These are phyloP conservation scores for Mycosphaerella sp. DNA, from an alignment of 2,329 filamentous ascomycete species.

Conservation along the genomic window DNA sequence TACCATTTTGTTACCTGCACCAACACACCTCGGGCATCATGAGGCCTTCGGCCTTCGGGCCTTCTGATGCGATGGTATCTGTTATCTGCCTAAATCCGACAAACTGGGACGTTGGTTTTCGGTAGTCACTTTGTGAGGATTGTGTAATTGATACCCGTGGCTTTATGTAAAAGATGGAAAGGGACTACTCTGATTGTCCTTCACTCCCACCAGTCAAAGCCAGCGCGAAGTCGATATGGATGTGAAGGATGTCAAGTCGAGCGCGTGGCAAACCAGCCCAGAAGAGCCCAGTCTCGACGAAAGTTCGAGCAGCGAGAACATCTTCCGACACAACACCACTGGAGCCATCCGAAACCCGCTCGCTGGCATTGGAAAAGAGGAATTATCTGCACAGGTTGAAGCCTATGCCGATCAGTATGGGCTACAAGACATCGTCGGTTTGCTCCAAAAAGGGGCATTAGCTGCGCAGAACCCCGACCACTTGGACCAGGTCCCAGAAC, in stretches of 20 bases:
- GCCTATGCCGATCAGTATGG: conserved; percentile 11
- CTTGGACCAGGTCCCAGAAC: conserved; percentile 44
- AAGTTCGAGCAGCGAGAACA: background rate
- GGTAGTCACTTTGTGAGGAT: background rate
- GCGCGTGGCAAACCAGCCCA: background rate
- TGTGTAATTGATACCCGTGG: too few species aligned
- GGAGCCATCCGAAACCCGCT: conserved; percentile 15
- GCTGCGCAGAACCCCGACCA: conserved; percentile 48
- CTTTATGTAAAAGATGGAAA: too few species aligned
- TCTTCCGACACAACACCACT: background rate
- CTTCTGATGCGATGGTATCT: background rate
- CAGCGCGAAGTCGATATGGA: background rate
- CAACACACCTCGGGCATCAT: background rate
- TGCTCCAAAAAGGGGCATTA: conserved; percentile 47
- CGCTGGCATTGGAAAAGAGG: conserved; percentile 6
- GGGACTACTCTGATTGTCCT: too few species aligned
- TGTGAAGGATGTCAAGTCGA: background rate
- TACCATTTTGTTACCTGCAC: too few species aligned
- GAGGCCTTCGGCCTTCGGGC: background rate
- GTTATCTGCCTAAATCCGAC: background rate
- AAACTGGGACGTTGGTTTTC: background rate
- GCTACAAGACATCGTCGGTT: conserved; percentile 39
- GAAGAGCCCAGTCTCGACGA: background rate
- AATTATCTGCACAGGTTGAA: conserved; percentile 11
- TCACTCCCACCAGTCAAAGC: background rate